Evolutionary conservation across 192 early-diverging fungal species (phyloP).

Genomic region (Entomortierella parvispora): DNA sequence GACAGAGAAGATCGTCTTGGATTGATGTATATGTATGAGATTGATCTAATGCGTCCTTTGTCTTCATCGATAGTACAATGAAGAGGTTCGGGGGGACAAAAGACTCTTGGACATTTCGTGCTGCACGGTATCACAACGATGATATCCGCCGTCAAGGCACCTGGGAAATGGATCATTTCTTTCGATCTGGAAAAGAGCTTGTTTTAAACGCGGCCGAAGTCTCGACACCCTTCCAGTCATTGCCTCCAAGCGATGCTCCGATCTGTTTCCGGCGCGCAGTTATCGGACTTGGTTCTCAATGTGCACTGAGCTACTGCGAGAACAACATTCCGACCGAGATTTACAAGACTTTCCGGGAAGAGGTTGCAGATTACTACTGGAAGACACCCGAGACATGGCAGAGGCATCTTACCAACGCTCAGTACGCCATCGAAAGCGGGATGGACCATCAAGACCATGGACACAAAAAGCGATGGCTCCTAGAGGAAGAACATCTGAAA

Average conservation of each 20-base stretch:
- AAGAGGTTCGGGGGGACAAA: slow-evolving; percentile 8
- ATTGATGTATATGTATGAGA: too few relatives aligned
- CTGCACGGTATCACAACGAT: background rate
- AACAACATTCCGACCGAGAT: slow-evolving; percentile 24
- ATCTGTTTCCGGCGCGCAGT: slow-evolving; percentile 28
- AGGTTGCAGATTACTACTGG: slow-evolving; percentile 10
- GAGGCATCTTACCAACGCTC: background rate
- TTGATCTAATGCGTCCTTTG: too few relatives aligned
- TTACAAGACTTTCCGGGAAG: slow-evolving; percentile 13
- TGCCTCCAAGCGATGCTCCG: slow-evolving; percentile 15
- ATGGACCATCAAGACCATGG: background rate
- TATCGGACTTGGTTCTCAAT: slow-evolving; percentile 23
- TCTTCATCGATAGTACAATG: background rate
- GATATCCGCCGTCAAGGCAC: background rate
- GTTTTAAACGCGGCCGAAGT: slow-evolving; percentile 3
- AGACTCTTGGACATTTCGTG: slow-evolving; percentile 1
- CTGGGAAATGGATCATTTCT: slow-evolving; percentile 20
- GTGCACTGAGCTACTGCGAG: slow-evolving; percentile 11
- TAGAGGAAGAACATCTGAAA: too few relatives aligned
- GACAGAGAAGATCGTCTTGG: too few relatives aligned
- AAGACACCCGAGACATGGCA: slow-evolving; percentile 3
- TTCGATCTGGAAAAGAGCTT: slow-evolving; percentile 13
- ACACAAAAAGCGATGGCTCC: too few relatives aligned
- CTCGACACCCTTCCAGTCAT: slow-evolving; percentile 15
- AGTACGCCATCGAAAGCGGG: background rate